These are phyloP conservation scores for Nannochloris sp. DNA, from an alignment of 139 green algal genomes.

Conservation along the genomic window DNA sequence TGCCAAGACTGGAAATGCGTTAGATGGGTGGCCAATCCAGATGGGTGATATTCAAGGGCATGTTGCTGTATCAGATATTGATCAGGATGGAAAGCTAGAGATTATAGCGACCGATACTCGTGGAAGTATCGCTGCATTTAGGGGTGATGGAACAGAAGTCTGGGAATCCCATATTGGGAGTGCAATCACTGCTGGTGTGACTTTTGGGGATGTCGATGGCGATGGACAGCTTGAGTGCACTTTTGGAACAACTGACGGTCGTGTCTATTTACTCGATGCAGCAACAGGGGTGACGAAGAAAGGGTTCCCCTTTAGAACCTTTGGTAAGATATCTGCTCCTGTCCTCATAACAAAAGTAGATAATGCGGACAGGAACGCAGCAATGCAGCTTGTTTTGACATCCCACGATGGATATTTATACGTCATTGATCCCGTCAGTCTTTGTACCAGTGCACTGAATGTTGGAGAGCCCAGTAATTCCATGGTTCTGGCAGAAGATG, in stretches of 20 bases:
- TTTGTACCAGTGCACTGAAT: slow-evolving; percentile 80
- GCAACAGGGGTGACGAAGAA: slow-evolving; percentile 40
- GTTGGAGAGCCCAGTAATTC: slow-evolving; percentile 82
- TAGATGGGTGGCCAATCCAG: slow-evolving; percentile 77
- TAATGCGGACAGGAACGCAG: not conserved
- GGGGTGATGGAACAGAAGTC: slow-evolving; percentile 59
- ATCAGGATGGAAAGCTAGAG: slow-evolving; percentile 83
- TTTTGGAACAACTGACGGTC: slow-evolving; percentile 57
- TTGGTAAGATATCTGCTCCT: slow-evolving; percentile 30
- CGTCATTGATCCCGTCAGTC: slow-evolving; percentile 1
- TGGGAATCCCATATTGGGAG: slow-evolving; percentile 82
- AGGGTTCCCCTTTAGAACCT: slow-evolving; percentile 74
- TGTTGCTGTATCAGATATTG: slow-evolving; percentile 78
- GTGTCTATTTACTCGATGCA: slow-evolving; percentile 68
- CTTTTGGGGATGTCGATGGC: slow-evolving; percentile 68
- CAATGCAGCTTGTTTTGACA: slow-evolving; percentile 69
- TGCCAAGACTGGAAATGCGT: slow-evolving; percentile 34
- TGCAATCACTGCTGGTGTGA: slow-evolving; percentile 13
- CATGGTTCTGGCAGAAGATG: slow-evolving; percentile 86
- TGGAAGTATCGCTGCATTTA: slow-evolving; percentile 81
- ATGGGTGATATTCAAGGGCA: slow-evolving; percentile 92
- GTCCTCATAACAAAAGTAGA: slow-evolving; percentile 49
- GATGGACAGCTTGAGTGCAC: slow-evolving; percentile 78
- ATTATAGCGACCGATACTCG: slow-evolving; percentile 76
- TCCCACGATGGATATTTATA: slow-evolving; percentile 64